A percentile compares a stretch with the other conserved stretches of the same genome.
Conservation (phyloP, 1,284 basidiomycete genomes). For the Ceratorhiza oryzae-sativae region DNA sequence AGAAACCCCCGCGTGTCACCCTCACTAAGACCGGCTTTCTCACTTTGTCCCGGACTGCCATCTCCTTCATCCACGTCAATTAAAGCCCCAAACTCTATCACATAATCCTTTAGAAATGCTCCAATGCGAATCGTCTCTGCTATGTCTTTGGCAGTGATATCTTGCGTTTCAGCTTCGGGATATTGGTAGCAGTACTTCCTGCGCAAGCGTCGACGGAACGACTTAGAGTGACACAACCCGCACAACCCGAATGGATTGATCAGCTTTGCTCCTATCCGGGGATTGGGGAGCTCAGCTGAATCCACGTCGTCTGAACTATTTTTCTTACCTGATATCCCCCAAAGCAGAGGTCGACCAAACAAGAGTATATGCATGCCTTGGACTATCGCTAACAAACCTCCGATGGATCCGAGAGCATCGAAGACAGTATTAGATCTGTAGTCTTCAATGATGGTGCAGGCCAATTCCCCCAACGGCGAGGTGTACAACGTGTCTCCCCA, state of each 20-base stretch:
- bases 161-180: background rate
- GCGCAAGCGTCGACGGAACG: background rate
- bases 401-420: constrained; percentile 15
- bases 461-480: background rate
- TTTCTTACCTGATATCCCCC: constrained; percentile 14
- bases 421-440: background rate
- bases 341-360: constrained; percentile 22
- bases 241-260: constrained; percentile 4
- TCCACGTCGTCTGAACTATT: background rate
- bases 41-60: background rate
- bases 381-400: constrained; percentile 11
- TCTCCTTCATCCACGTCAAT: background rate
- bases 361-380: constrained; percentile 23
- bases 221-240: constrained; percentile 36
- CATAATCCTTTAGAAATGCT: constrained; percentile 10
- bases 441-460: background rate
- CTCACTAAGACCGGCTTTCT: background rate
- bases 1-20: background rate
- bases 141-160: background rate
- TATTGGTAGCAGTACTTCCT: background rate
- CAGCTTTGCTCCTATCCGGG: constrained; percentile 21
- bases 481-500: background rate
- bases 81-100: constrained; percentile 8
- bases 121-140: constrained; percentile 9
- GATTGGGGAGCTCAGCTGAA: background rate